A percentile compares a stretch with the other conserved stretches of the same genome.
Conservation (phyloP, 306 rosid species). For the Cicer bijugum region DNA sequence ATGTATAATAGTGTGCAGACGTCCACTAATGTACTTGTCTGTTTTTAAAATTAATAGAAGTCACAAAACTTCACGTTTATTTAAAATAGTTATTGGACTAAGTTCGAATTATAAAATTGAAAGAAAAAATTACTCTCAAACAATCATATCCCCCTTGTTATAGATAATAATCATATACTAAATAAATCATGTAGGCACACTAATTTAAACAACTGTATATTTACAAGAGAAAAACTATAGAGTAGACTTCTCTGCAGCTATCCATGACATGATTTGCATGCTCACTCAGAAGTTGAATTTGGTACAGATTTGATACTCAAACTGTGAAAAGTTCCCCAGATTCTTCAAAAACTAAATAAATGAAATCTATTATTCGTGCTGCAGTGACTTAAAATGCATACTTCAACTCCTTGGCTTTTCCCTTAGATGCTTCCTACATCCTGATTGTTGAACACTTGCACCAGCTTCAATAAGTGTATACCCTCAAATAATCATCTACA, state of each 20-base stretch:
- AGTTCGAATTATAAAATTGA: too few species aligned
- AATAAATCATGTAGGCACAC: slow-evolving; percentile 30
- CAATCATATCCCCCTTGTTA: background rate
- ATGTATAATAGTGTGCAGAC: too few species aligned
- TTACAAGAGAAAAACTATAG: slow-evolving; percentile 44
- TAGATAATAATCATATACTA: background rate
- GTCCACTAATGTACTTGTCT: too few species aligned
- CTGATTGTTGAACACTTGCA: slow-evolving; percentile 14
- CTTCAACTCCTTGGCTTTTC: slow-evolving; percentile 32
- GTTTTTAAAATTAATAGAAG: too few species aligned
- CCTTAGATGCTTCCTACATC: slow-evolving; percentile 32
- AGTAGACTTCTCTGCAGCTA: slow-evolving; percentile 31
- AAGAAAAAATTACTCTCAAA: too few species aligned
- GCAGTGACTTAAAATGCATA: slow-evolving; percentile 29
- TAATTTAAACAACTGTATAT: slow-evolving; percentile 36
- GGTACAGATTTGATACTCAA: slow-evolving; percentile 19
- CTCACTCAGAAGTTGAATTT: slow-evolving; percentile 21
- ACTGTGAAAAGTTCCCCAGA: slow-evolving; percentile 21
- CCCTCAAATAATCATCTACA: slow-evolving; percentile 22
- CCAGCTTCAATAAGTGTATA: slow-evolving; percentile 19
- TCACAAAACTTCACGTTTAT: too few species aligned
- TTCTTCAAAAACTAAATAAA: slow-evolving; percentile 40
- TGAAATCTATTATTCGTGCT: background rate
- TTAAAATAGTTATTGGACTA: too few species aligned
- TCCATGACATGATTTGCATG: slow-evolving; percentile 31